Conservation (phyloP, 1,284 basidiomycete genomes). For the Ustilago shanxiensis region DNA sequence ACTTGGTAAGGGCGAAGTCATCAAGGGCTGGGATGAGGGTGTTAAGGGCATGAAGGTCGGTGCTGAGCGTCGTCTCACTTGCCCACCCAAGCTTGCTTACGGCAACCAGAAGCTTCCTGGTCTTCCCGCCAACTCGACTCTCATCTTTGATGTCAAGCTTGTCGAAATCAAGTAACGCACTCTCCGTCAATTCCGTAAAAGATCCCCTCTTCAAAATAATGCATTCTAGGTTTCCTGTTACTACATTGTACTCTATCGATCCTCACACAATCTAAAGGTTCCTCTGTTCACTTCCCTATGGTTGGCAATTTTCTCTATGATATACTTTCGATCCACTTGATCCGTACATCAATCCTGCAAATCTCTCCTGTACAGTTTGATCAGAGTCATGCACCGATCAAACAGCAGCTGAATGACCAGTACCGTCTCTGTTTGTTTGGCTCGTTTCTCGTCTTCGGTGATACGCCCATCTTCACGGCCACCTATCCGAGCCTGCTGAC, state of each 20-base stretch:
- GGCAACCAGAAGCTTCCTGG: constrained; percentile 73
- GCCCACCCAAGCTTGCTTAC: constrained; percentile 77
- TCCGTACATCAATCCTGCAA: background rate
- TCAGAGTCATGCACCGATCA: background rate
- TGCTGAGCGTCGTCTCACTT: constrained; percentile 85
- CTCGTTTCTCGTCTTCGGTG: background rate
- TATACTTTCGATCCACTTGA: too few relatives aligned
- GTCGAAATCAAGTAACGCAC: constrained; percentile 63
- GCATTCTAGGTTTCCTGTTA: background rate
- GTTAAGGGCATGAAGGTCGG: constrained; percentile 91
- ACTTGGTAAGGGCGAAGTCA: constrained; percentile 89
- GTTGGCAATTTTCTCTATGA: background rate
- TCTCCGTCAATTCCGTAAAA: background rate
- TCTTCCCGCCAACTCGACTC: constrained; percentile 73
- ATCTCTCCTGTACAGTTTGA: background rate
- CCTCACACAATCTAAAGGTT: background rate
- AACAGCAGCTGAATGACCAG: background rate
- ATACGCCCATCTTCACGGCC: background rate
- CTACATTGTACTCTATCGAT: constrained; percentile 9
- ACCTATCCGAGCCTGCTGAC: background rate
- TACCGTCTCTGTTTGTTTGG: background rate
- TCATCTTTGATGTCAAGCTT: constrained; percentile 75
- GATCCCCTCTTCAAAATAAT: background rate
- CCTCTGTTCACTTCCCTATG: background rate
- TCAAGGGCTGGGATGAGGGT: constrained; percentile 90